Base-by-base conservation (phyloP, 257 asterid genomes). In the Hygrophila difformis region DNA sequence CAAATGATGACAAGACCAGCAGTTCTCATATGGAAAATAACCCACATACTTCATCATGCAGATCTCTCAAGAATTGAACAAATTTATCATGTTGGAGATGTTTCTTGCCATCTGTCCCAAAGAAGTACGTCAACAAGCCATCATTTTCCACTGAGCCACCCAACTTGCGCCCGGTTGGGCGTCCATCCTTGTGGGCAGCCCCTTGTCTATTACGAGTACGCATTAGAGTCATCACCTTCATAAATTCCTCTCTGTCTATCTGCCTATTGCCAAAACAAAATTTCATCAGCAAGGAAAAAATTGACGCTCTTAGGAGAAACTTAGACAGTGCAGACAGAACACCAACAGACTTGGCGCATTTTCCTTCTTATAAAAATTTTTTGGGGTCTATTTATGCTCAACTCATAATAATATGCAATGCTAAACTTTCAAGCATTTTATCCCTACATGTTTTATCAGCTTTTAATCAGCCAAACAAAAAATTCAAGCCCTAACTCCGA, bases 141-240 rank as follows among this genome's bases (percentile, higher is more conserved):
- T 93, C 93, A 58, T 74, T 80, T 66, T 83, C 97, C 33, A 29
- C 67, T 38, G 77, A 70, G 64, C 78, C 75, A 44, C 79, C 79
- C 51, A 87, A 62, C 52, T 61, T 77, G 69, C 29, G 79, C 43
- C 94, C 91, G 51, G 79, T 93, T 61, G 94, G 91, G 65, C 43
- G 69, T 47, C 93, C 97, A 65, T 75, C 66, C 38, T 91, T 41
- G 51, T 82, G 91, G 31, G 53, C 69, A 67, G 79, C 72, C 44
- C 93, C 94, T 73, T 82, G 97, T 69, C 97, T 75, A 62, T 77
- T 79, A 60, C 82, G 89, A 49, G 89, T 78, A 53, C 74, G 84
- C 97, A 87, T 87, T 77, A 83, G 67, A 45, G 73, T 57, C 97
- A 87, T 87, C 60, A 87, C 93, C 65, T 79, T 77, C 79, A 66